Evolutionary conservation across 1,284 basidiomycete species (phyloP).

Genomic region (Sphaerobolus stellatus): DNA sequence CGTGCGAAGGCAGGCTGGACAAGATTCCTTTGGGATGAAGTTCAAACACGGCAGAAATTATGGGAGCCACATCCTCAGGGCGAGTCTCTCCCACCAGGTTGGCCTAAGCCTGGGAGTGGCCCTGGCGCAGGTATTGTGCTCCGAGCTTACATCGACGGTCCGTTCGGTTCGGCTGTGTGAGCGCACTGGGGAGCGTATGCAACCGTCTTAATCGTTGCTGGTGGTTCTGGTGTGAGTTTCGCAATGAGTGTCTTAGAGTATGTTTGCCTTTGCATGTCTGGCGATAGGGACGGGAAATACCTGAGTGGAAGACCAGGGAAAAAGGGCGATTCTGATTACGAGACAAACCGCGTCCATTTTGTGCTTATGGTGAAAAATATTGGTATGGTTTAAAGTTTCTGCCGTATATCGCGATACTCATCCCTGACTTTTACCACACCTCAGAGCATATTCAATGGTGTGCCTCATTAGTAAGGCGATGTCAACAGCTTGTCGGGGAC

Average conservation of each 20-base stretch:
- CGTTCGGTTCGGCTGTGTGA: constrained; percentile 73
- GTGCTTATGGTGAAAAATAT: no score
- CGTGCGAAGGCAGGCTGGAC: constrained; percentile 81
- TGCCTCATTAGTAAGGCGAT: neutral
- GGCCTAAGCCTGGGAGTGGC: neutral
- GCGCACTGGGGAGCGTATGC: constrained; percentile 67
- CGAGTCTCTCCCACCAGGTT: constrained; percentile 30
- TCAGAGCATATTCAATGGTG: neutral
- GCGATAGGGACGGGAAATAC: neutral
- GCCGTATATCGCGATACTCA: no score
- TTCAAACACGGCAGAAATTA: constrained; percentile 36
- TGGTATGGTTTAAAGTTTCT: no score
- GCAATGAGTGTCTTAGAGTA: constrained; percentile 74
- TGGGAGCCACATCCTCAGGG: constrained; percentile 19
- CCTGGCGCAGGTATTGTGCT: constrained; percentile 52
- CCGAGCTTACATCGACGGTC: constrained; percentile 70
- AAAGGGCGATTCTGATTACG: no score
- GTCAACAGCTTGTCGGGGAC: neutral
- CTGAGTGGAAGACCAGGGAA: neutral
- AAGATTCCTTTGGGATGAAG: constrained; percentile 64
- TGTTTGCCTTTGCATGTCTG: constrained; percentile 8
- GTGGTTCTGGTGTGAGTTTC: constrained; percentile 81
- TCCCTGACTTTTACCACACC: no score
- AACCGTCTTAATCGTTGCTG: constrained; percentile 69
- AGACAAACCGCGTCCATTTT: neutral